A percentile compares a stretch with the other conserved stretches of the same genome.
Conservation (phyloP, 345 rosid genomes). For the Populus alba region DNA sequence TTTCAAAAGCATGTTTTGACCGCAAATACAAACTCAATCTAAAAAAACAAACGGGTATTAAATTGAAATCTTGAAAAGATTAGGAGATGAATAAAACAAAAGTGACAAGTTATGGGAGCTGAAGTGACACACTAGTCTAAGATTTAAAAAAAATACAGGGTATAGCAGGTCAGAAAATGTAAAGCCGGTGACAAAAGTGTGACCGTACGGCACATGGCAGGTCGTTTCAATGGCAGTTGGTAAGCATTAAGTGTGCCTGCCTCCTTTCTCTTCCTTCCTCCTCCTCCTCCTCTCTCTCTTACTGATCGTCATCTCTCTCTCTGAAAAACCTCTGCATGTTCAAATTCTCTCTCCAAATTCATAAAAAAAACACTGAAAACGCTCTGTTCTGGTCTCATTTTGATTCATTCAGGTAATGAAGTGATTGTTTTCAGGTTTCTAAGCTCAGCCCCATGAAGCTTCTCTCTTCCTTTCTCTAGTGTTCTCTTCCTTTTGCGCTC, state of each 20-base stretch:
- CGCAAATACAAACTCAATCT: no score
- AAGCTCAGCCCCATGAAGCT: neutral
- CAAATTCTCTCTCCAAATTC: neutral
- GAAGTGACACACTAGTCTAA: neutral
- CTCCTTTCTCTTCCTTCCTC: neutral
- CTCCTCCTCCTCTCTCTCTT: slow-evolving; percentile 6
- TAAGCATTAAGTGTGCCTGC: slow-evolving; percentile 55
- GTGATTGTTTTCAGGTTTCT: neutral
- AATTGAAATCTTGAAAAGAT: no score
- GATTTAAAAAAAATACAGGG: neutral
- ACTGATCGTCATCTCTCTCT: slow-evolving; percentile 2
- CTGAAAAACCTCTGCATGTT: neutral
- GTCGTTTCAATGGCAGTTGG: slow-evolving; percentile 64
- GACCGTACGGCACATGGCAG: slow-evolving; percentile 51
- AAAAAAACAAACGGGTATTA: no score
- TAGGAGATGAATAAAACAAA: neutral
- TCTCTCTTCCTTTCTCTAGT: neutral
- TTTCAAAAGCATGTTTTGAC: no score
- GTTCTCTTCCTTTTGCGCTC: neutral
- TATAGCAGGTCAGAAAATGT: slow-evolving; percentile 15
- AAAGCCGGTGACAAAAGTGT: slow-evolving; percentile 23
- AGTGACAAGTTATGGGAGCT: neutral
- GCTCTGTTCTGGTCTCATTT: neutral
- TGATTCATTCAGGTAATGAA: neutral
- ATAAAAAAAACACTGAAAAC: neutral